Evolutionary conservation across 2,329 filamentous ascomycete genomes (phyloP).

Genomic region (Clonostachys sp.): DNA sequence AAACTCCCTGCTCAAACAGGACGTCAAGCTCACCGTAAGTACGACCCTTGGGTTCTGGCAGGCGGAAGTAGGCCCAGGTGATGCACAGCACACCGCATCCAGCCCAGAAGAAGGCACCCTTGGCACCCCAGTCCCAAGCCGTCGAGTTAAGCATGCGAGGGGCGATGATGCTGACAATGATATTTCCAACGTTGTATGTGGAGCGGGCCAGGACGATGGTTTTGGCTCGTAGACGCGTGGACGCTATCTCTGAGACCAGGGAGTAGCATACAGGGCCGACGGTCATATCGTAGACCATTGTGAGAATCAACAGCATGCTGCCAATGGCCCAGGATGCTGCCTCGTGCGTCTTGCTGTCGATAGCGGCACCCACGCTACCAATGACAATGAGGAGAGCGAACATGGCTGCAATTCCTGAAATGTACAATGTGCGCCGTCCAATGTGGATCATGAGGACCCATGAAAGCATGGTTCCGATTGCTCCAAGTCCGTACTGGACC

Average conservation of each 20-base stretch:
- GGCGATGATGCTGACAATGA: slow-evolving; percentile 9
- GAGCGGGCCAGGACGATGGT: slow-evolving; percentile 19
- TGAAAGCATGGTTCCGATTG: slow-evolving; percentile 28
- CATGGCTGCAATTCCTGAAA: slow-evolving; percentile 33
- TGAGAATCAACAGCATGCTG: slow-evolving; percentile 18
- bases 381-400: slow-evolving; percentile 38
- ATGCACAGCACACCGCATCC: slow-evolving; percentile 6
- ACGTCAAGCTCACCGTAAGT: slow-evolving; percentile 15
- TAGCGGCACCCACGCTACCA: slow-evolving; percentile 39
- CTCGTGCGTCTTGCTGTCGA: not conserved
- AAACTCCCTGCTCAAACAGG: slow-evolving; percentile 6
- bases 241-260: slow-evolving; percentile 24
- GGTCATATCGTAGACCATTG: slow-evolving; percentile 13
- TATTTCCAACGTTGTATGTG: slow-evolving; percentile 14
- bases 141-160: slow-evolving; percentile 14
- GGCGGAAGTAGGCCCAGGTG: slow-evolving; percentile 13
- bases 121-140: slow-evolving; percentile 11
- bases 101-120: slow-evolving; percentile 12
- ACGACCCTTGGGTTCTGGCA: slow-evolving; percentile 15
- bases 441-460: slow-evolving; percentile 27
- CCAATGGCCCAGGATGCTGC: slow-evolving; percentile 1
- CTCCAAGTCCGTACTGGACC: slow-evolving; percentile 22
- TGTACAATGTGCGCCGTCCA: slow-evolving; percentile 31
- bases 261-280: slow-evolving; percentile 10
- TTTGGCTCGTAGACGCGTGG: slow-evolving; percentile 24